Evolutionary conservation across 805 yeast genomes (phyloP).

Genomic region (Barnettozyma sp.): DNA sequence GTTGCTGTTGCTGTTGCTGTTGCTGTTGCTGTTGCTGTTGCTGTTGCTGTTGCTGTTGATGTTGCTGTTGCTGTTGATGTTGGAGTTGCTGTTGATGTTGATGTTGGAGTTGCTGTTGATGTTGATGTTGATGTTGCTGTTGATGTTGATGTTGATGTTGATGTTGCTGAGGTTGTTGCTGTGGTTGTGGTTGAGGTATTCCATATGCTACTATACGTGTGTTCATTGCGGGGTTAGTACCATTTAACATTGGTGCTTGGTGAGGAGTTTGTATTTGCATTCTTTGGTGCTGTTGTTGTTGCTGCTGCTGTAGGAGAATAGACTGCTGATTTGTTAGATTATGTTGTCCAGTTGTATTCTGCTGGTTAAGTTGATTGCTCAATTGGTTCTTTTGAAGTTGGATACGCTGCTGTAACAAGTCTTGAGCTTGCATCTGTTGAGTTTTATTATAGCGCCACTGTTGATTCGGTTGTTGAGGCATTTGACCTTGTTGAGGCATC

Average conservation of each 20-base stretch:
- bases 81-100: conserved; percentile 9
- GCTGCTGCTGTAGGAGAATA: conserved; percentile 11
- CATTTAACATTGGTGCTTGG: no score
- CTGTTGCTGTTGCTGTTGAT: conserved; percentile 3
- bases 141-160: conserved; percentile 1
- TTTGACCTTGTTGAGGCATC: no score
- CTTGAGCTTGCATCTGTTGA: no score
- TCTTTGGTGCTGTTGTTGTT: conserved; percentile 3
- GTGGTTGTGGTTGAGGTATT: background rate
- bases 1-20: conserved; percentile 5
- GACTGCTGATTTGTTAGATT: no score
- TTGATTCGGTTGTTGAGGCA: no score
- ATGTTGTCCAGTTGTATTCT: no score
- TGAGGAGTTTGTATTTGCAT: background rate
- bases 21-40: conserved; percentile 4
- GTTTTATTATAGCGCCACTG: no score
- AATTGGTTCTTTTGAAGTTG: no score
- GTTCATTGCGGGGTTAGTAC: no score
- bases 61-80: background rate
- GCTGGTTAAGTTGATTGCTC: no score
- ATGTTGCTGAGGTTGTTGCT: conserved; percentile 6
- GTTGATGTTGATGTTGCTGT: conserved; percentile 22
- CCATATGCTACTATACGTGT: background rate
- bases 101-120: conserved; percentile 13
- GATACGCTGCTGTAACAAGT: no score